Evolutionary conservation across 768 basidiomycete genomes (phyloP).

Genomic region (Kwoniella pini): DNA sequence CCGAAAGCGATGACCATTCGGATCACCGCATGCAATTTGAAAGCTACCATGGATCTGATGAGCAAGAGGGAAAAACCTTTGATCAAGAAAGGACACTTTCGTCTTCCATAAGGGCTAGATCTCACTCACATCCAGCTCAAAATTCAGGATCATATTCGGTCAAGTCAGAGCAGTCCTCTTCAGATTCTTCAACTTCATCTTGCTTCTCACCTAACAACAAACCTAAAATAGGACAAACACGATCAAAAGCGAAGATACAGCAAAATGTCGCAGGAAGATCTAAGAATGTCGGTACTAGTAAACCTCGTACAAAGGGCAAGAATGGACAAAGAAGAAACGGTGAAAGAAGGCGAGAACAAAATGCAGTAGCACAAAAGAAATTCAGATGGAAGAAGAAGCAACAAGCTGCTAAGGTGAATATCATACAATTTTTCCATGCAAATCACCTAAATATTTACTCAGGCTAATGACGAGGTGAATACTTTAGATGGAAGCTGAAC

Average conservation of each 20-base stretch:
- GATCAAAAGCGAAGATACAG: background rate
- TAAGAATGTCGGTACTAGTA: background rate
- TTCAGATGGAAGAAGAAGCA: constrained; percentile 30
- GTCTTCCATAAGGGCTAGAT: background rate
- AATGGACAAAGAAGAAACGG: constrained; percentile 10
- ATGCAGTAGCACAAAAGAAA: constrained; percentile 29
- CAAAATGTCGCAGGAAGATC: no score
- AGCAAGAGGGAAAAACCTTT: no score
- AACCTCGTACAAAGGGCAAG: background rate
- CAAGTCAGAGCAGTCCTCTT: background rate
- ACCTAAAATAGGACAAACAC: background rate
- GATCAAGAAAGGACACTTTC: no score
- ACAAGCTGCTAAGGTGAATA: constrained; percentile 19
- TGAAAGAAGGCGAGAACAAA: constrained; percentile 23
- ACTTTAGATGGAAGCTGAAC: constrained; percentile 21
- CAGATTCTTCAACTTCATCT: background rate
- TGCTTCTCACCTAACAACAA: no score
- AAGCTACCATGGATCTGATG: no score
- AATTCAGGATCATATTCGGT: background rate
- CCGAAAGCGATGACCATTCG: background rate
- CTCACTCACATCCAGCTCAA: background rate
- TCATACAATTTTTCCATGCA: background rate
- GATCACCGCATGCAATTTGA: no score
- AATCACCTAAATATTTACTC: background rate
- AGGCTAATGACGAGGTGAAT: background rate